Evolutionary conservation across 148 eudicot species (phyloP).

Genomic region (Silene conica): DNA sequence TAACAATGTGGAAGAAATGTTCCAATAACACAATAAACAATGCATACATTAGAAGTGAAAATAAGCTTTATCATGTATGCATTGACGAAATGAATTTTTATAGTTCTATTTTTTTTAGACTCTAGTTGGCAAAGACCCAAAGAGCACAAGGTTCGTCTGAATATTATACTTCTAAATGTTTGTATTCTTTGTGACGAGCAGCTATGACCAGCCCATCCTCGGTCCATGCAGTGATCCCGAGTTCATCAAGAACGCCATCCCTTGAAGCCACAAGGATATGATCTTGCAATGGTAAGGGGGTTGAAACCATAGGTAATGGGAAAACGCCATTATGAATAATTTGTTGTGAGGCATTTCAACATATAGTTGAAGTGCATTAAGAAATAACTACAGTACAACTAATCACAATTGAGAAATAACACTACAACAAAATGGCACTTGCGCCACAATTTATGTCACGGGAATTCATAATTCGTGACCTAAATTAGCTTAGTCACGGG

Average conservation of each 20-base stretch:
- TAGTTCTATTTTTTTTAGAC: neutral
- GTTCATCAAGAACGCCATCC: conserved; percentile 80
- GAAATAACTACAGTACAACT: no score
- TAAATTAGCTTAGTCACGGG: no score
- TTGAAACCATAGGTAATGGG: conserved; percentile 36
- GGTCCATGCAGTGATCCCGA: conserved; percentile 97
- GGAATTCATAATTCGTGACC: no score
- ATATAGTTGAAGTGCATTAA: no score
- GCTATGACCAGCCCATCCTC: conserved; percentile 97
- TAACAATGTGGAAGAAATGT: neutral
- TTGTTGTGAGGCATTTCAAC: no score
- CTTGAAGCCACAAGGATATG: conserved; percentile 93
- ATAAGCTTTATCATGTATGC: neutral
- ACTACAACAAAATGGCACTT: no score
- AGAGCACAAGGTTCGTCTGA: neutral
- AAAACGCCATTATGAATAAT: no score
- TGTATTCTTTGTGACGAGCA: conserved; percentile 79
- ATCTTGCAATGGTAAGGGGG: conserved; percentile 85
- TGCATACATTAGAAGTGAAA: neutral
- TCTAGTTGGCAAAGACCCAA: neutral
- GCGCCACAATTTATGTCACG: no score
- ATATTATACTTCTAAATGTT: conserved; percentile 62
- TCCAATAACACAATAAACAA: neutral
- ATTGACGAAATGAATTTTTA: conserved; percentile 3
- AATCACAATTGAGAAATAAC: no score